Percentiles rank a stretch among this genome's conserved stretches.
phyloP scores from a whole-genome alignment of 1,139 yeast genomes.

The Geotrichum bryndzae region DNA sequence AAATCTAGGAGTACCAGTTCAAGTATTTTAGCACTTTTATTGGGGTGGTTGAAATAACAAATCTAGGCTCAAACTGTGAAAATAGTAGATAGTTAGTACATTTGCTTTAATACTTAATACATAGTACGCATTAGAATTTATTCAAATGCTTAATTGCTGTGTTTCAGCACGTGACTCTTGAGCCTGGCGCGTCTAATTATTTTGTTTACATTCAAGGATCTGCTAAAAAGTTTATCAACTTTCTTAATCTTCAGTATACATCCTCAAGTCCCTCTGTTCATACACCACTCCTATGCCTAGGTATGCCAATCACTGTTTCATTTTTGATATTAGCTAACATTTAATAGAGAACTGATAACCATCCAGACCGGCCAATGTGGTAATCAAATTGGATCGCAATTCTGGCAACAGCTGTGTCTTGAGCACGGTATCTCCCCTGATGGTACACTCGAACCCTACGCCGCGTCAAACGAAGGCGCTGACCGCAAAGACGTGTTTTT shows the following conservation, averaged over 20 bases:
- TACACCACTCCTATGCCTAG: constrained; percentile 9
- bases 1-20: not conserved
- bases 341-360: constrained; percentile 49
- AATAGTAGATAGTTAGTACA: no score
- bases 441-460: constrained; percentile 47
- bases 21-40: not conserved
- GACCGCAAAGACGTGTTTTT: constrained; percentile 84
- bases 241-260: not conserved
- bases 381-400: constrained; percentile 87
- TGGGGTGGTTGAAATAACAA: not conserved
- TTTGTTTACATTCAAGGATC: not conserved
- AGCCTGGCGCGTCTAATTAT: no score
- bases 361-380: constrained; percentile 88
- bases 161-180: no score
- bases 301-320: not conserved
- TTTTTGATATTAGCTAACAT: not conserved
- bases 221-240: not conserved
- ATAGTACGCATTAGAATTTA: no score
- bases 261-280: not conserved
- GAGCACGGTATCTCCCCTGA: constrained; percentile 83
- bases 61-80: not conserved
- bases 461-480: constrained; percentile 37
- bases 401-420: constrained; percentile 82
- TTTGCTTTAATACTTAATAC: not conserved
- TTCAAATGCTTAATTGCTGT: no score